Evolutionary conservation across 2,329 filamentous ascomycete species (phyloP).

Genomic region (Septoria linicola): DNA sequence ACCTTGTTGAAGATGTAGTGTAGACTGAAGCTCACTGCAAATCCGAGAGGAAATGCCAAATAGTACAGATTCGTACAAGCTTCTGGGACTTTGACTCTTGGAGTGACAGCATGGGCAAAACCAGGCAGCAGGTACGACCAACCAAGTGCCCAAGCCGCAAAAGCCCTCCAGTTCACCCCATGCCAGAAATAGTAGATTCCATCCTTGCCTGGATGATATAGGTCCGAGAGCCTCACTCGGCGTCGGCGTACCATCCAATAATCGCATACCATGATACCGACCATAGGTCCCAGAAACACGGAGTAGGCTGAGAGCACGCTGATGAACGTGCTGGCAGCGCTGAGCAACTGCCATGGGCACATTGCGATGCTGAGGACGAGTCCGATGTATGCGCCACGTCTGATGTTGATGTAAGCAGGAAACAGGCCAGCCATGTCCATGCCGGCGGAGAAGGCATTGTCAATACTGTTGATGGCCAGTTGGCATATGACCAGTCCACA

Average conservation of each 20-base stretch:
- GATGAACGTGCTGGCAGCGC: slow-evolving; percentile 49
- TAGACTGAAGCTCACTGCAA: slow-evolving; percentile 42
- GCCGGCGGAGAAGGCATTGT: slow-evolving; percentile 53
- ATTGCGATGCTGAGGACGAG: slow-evolving; percentile 47
- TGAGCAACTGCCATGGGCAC: slow-evolving; percentile 55
- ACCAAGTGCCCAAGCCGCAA: slow-evolving; percentile 43
- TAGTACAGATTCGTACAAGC: slow-evolving; percentile 44
- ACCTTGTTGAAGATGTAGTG: slow-evolving; percentile 37
- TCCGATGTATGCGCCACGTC: slow-evolving; percentile 54
- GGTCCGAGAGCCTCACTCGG: slow-evolving; percentile 45
- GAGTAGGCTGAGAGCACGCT: slow-evolving; percentile 47
- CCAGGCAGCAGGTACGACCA: slow-evolving; percentile 30
- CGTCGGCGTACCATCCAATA: slow-evolving; percentile 47
- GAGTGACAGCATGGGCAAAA: slow-evolving; percentile 48
- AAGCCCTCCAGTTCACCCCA: slow-evolving; percentile 49
- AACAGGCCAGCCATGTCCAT: slow-evolving; percentile 57
- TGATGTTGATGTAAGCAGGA: slow-evolving; percentile 57
- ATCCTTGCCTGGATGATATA: slow-evolving; percentile 42
- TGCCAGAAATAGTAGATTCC: slow-evolving; percentile 46
- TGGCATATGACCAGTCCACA: slow-evolving; percentile 48
- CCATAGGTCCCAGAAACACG: slow-evolving; percentile 49
- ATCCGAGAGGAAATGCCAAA: slow-evolving; percentile 44
- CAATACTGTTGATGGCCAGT: slow-evolving; percentile 47
- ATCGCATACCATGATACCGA: slow-evolving; percentile 44
- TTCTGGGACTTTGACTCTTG: slow-evolving; percentile 39